Evolutionary conservation across 306 rosid species (phyloP).

Genomic region (Inga laurina): DNA sequence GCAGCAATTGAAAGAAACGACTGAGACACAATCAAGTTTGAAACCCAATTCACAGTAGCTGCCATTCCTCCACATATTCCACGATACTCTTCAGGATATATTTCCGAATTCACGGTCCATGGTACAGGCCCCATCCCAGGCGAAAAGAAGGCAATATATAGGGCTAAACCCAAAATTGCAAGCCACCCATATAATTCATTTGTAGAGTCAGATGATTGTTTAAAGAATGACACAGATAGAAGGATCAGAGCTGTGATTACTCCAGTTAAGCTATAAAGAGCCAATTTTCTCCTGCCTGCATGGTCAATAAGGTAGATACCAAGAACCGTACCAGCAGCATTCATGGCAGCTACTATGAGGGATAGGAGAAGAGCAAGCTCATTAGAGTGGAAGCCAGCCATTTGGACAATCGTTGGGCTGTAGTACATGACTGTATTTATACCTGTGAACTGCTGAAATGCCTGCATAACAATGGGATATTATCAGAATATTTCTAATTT

Average conservation of each 20-base stretch:
- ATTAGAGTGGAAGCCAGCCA: conserved; percentile 86
- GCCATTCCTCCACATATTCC: conserved; percentile 96
- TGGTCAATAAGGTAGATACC: conserved; percentile 89
- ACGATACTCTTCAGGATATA: conserved; percentile 81
- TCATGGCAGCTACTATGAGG: conserved; percentile 77
- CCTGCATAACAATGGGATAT: conserved; percentile 50
- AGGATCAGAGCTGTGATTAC: conserved; percentile 64
- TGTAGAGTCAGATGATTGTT: conserved; percentile 51
- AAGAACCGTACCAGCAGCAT: conserved; percentile 75
- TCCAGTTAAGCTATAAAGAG: conserved; percentile 76
- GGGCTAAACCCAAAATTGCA: conserved; percentile 70
- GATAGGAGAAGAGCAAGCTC: conserved; percentile 81
- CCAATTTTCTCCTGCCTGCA: conserved; percentile 69
- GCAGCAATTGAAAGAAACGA: conserved; percentile 71
- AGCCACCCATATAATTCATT: conserved; percentile 61
- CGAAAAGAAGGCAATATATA: conserved; percentile 73
- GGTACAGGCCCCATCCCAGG: conserved; percentile 99
- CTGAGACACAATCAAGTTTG: conserved; percentile 80
- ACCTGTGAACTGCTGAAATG: conserved; percentile 94
- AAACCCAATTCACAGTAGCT: conserved; percentile 87
- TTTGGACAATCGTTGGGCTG: conserved; percentile 94
- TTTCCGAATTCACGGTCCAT: conserved; percentile 92
- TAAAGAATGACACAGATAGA: conserved; percentile 58
- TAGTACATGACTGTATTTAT: conserved; percentile 98
- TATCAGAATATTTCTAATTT: conserved; percentile 18